These are phyloP conservation scores for Tolypocladium inflatum DNA, from an alignment of 2,329 filamentous ascomycete genomes.

Conservation along the genomic window DNA sequence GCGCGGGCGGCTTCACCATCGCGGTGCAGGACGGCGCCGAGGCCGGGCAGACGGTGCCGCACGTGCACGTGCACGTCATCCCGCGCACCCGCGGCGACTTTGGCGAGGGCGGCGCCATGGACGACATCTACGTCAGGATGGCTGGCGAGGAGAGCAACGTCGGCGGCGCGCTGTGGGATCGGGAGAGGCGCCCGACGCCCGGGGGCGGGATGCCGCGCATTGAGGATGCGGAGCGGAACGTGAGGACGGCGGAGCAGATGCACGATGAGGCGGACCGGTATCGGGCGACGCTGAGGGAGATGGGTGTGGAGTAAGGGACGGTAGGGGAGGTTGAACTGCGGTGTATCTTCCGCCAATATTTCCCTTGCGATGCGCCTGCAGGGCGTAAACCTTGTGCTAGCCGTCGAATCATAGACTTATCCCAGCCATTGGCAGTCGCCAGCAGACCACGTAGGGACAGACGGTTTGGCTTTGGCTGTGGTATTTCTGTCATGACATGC, in stretches of 20 bases:
- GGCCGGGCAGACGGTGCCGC: slow-evolving; percentile 87
- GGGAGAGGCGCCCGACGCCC: slow-evolving; percentile 32
- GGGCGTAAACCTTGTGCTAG: neutral
- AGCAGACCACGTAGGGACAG: neutral
- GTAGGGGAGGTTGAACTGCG: neutral
- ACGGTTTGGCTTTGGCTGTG: neutral
- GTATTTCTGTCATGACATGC: too few species aligned
- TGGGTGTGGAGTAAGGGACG: slow-evolving; percentile 20
- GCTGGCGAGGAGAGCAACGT: slow-evolving; percentile 81
- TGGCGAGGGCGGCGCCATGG: slow-evolving; percentile 29
- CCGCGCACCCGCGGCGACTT: slow-evolving; percentile 55
- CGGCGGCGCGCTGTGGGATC: slow-evolving; percentile 57
- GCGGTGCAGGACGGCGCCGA: slow-evolving; percentile 89
- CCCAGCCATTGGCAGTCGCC: neutral
- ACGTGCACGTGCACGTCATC: slow-evolving; percentile 90
- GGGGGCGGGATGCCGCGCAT: slow-evolving; percentile 55
- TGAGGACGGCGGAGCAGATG: slow-evolving; percentile 70
- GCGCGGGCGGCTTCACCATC: slow-evolving; percentile 75
- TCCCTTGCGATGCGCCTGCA: neutral
- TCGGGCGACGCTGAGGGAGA: slow-evolving; percentile 36
- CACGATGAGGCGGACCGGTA: slow-evolving; percentile 63
- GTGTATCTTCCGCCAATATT: neutral
- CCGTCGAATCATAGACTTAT: neutral
- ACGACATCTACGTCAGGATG: slow-evolving; percentile 75
- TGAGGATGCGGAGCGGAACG: slow-evolving; percentile 59